Percentiles rank a stretch among this genome's conserved stretches.
Evolutionary conservation across 83 land plant genomes (phyloP).

Genomic region (Diphasiastrum complanatum): DNA sequence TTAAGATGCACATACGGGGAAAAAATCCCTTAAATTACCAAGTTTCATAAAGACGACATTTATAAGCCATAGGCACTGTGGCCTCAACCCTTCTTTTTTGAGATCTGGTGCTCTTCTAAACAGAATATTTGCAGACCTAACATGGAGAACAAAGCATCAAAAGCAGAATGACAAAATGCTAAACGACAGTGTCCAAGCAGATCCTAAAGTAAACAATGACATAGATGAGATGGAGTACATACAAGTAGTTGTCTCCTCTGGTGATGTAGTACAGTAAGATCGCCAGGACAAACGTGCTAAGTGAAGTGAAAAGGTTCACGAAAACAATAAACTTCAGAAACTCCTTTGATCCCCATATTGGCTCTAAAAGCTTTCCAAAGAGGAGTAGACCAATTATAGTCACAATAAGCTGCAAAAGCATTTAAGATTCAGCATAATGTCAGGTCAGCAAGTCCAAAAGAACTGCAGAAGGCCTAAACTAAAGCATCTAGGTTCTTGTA

Average conservation of each 20-base stretch:
- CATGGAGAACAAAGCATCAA: too few species aligned
- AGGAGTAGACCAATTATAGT: conserved; percentile 67
- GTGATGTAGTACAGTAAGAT: conserved; percentile 65
- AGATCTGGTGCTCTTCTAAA: too few species aligned
- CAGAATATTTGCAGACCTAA: too few species aligned
- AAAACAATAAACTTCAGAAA: conserved; percentile 76
- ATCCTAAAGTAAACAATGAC: not conserved
- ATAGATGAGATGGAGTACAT: conserved; percentile 32
- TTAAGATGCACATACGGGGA: too few species aligned
- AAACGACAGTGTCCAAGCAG: not conserved
- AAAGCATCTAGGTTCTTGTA: too few species aligned
- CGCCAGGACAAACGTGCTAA: conserved; percentile 62
- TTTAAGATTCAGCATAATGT: not conserved
- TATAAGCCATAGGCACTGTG: too few species aligned
- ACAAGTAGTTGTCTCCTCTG: conserved; percentile 63
- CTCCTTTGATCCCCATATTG: conserved; percentile 85
- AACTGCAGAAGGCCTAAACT: too few species aligned
- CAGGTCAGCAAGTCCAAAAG: too few species aligned
- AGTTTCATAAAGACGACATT: too few species aligned
- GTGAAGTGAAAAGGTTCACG: conserved; percentile 63
- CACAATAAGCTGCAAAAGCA: conserved; percentile 42
- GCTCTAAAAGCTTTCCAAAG: conserved; percentile 74
- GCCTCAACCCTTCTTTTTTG: too few species aligned
- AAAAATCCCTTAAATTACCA: too few species aligned
- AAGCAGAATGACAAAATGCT: too few species aligned